These are phyloP conservation scores for Gamsiella multidivaricata DNA, from an alignment of 192 early-diverging fungal species.

Conservation along the genomic window DNA sequence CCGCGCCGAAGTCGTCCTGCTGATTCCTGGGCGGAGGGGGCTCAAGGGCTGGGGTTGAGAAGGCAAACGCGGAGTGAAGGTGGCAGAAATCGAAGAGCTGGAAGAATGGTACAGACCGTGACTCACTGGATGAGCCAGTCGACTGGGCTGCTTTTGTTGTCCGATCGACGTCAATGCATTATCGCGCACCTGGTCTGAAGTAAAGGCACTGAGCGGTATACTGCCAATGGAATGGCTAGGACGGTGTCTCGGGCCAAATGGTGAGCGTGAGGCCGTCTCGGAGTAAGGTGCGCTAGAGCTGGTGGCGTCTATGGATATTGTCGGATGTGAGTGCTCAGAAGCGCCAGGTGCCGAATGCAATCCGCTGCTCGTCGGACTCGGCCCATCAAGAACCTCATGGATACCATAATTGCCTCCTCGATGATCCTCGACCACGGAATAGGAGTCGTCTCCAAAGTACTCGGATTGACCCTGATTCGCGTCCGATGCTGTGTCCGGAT, in stretches of 20 bases:
- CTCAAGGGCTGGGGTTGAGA: slow-evolving; percentile 28
- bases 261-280: background rate
- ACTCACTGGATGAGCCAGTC: slow-evolving; percentile 1
- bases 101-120: slow-evolving; percentile 27
- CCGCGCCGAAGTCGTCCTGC: background rate
- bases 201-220: background rate
- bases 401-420: background rate
- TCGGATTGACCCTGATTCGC: background rate
- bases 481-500: slow-evolving; percentile 11
- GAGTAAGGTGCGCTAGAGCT: background rate
- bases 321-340: no score
- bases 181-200: background rate
- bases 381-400: no score
- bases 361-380: background rate
- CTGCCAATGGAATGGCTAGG: background rate
- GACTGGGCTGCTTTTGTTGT: background rate
- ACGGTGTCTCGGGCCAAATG: background rate
- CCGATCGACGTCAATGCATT: background rate
- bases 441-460: background rate
- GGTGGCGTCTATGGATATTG: background rate
- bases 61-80: slow-evolving; percentile 39
- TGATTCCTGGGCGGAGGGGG: background rate
- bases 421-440: background rate
- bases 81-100: slow-evolving; percentile 30
- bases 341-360: no score